Percentiles rank a stretch among this genome's conserved stretches.
Evolutionary conservation across 352 stramenopile genomes (phyloP).

Genomic region (Phytophthora crassamura): DNA sequence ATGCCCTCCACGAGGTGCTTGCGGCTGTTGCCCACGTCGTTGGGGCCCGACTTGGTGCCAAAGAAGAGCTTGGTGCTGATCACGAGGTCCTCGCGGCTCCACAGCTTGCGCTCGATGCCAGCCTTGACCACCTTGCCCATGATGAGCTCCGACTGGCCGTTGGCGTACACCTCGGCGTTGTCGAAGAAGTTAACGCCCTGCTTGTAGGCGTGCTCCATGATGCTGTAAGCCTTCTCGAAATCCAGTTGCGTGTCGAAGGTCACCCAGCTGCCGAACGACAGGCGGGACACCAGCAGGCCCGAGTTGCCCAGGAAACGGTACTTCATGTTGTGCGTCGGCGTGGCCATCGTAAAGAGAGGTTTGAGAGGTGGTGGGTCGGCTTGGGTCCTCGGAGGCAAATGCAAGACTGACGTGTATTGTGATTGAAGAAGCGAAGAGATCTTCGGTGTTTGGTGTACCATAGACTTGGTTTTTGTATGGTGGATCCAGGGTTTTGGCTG

Average conservation of each 20-base stretch:
- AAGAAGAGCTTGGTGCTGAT: constrained; percentile 80
- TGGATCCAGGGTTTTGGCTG: too few species aligned
- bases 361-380: neutral
- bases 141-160: constrained; percentile 55
- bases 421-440: too few species aligned
- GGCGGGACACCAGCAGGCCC: constrained; percentile 53
- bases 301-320: constrained; percentile 65
- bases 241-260: constrained; percentile 59
- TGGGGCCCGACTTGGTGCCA: constrained; percentile 45
- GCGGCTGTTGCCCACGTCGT: constrained; percentile 48
- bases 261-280: constrained; percentile 64
- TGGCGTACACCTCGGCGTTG: constrained; percentile 63
- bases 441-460: too few species aligned
- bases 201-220: constrained; percentile 71
- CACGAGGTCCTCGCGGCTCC: constrained; percentile 65
- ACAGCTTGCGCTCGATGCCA: constrained; percentile 51
- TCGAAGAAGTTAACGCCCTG: constrained; percentile 75
- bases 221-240: constrained; percentile 65
- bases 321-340: constrained; percentile 58
- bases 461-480: too few species aligned
- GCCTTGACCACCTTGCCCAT: constrained; percentile 68
- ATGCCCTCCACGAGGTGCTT: constrained; percentile 72
- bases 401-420: constrained; percentile 22
- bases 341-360: constrained; percentile 7
- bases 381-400: constrained; percentile 36